Evolutionary conservation across 2,329 filamentous ascomycete genomes (phyloP), one percentile per base, ranked within the genome.

Genomic region (Stagonosporopsis cucurbitacearum): DNA sequence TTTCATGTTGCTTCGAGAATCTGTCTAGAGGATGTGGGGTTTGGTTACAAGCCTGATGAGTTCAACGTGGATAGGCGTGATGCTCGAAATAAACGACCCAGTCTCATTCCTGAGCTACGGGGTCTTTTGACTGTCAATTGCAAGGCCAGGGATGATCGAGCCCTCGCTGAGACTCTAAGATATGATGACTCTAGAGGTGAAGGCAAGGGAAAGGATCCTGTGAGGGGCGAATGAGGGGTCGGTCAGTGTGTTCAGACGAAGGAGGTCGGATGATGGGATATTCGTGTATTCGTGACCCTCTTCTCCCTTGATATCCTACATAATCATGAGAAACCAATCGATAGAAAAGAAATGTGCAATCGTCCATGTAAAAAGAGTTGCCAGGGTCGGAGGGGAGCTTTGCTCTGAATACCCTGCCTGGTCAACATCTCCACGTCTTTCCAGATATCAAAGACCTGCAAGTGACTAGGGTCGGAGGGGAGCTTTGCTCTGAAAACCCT

Each of bases 401-500:
- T 37, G 35, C 35, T 37, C 35, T 17, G 12, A 13, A 12, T 37
- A 37, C 35, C 35, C 35, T 37, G 35, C 35, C 35, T 37, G 35
- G 35, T 37, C 6, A 15, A 32, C 35, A 37, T 17, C 17, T 36
- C 7, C 33, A 12, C 19, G 6, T 12, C n/a, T 6, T 26, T 25
- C 13, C 19, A 23, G 25, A 26, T n/a, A 17, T 8, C 35, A 22
- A 12, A 40, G 37, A n/a, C n/a, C n/a, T n/a, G 23, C n/a, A 7
- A 26, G 7, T 17, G 25, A 25, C n/a, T 42, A 52, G 49, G 41
- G 49, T 45, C 41, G 19, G 19, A 45, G 46, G 46, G 46, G 46
- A 49, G 36, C 46, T 32, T n/a, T 23, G 46, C 46, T 49, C 46
- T 33, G 6, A 30, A 26, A 33, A 49, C 46, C 46, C 46, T 49